Evolutionary conservation across 257 asterid species (phyloP).

Genomic region (Capsicum rhomboideum): DNA sequence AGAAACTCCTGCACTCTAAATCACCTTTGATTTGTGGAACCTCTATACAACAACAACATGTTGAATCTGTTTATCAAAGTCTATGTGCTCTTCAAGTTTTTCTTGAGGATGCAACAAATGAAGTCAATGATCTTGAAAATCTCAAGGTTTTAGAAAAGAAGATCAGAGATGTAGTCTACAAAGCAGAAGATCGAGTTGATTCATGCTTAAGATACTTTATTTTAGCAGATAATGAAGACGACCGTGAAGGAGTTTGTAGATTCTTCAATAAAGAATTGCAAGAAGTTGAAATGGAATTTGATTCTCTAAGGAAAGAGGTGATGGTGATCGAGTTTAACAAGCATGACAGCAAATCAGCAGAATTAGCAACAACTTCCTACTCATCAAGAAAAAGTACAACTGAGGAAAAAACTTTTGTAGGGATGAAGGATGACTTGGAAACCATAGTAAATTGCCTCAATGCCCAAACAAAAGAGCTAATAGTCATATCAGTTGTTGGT

Average conservation of each 20-base stretch:
- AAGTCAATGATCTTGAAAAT: neutral
- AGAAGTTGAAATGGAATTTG: neutral
- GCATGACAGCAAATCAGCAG: neutral
- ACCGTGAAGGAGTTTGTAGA: neutral
- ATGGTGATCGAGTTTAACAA: neutral
- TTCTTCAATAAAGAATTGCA: neutral
- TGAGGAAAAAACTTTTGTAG: neutral
- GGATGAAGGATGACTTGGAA: neutral
- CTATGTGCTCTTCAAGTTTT: neutral
- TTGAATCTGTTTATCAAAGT: neutral
- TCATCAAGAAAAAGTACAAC: neutral
- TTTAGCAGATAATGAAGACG: neutral
- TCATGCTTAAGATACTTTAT: neutral
- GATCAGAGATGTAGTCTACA: conserved; percentile 8
- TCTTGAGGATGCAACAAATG: neutral
- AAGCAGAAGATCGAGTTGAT: conserved; percentile 11
- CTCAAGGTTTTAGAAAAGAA: neutral
- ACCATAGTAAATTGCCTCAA: neutral
- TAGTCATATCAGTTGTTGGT: neutral
- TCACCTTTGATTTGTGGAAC: neutral
- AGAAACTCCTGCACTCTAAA: conserved; percentile 9
- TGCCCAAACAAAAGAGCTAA: neutral
- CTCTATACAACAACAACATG: neutral
- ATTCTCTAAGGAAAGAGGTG: conserved; percentile 2
- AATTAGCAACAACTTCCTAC: neutral